Base-by-base conservation (phyloP, 805 yeast genomes). In the Ogataea allantospora region DNA sequence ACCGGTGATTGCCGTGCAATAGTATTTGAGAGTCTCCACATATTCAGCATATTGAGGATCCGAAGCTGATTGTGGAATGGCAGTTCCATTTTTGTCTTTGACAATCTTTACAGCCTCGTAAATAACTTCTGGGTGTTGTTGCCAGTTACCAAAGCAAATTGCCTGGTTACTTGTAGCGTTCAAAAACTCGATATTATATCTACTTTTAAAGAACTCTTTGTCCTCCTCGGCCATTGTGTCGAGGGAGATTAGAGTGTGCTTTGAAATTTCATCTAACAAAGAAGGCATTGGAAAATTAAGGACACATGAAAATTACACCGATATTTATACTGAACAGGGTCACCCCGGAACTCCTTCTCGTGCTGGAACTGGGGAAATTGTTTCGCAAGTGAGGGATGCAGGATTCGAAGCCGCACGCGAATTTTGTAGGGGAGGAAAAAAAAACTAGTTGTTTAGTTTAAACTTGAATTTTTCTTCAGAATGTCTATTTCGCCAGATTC, bases 131-230 rank as follows among this genome's bases (percentile, higher is more conserved):
- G 53, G 58, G 27, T 55, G 53, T 7, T 30, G 32, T 14, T 38
- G 10, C 60, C 58, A 55, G 26, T 49, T 44, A 30, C 22, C 39
- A 32, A 36, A 55, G 27, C 46, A 38, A 32, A 55, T 55, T 16
- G 47, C 58, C 43, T 57, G 60, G 41, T 57, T 57, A 3, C 59
- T 54, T 30, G 60, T 57, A 10, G 62, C 60, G 38, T 55, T 53
- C 24, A 43, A 23, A 32, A 57, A 57, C 24, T 46, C 35, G 17
- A 52, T 28, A 6, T 37, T 44, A 30, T 40, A 41, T 10, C 29
- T 25, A 8, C 34, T 40, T 9, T 17, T 23, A 29, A 44, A 45
- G 33, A 26, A 53, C 35, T 50, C 44, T 9, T 46, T 38, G 27
- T 48, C 53, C 41, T 54, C 58, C 18, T 42, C 37, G 25, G 42